Base-by-base conservation (phyloP, 2,329 filamentous ascomycete species). In the Talaromyces amestolkiae region DNA sequence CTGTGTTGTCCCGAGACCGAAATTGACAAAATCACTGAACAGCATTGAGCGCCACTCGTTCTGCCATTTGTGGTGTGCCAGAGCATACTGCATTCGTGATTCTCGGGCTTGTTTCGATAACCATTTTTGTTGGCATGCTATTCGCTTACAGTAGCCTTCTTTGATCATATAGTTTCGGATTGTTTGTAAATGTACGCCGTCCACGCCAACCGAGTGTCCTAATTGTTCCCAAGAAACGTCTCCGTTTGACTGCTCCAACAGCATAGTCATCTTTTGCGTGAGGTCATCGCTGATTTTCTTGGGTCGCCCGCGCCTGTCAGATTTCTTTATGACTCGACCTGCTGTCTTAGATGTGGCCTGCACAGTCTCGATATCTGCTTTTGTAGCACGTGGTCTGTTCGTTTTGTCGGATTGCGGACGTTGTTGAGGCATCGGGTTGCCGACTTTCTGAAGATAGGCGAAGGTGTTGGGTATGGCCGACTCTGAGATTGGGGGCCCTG, bases 81-180 rank as follows among this genome's bases (percentile, higher is more conserved):
- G 39, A 19, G 63, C 58, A 61, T 65, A 65, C 37, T 68, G 63
- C 67, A 68, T 62, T 8, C 67, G 62, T 17, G 54, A 49, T 19
- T 68, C 66, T 19, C 60, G 53, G n/a, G 64, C 56, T 33, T 61
- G 45, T n/a, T 64, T 65, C 31, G 66, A 61, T 15, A 68, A n/a
- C 66, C 66, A 68, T 19, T 65, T 66, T 31, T 68, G 53, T 49
- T 68, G 66, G 33, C 66, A 68, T n/a, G 66, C 37, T 47, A 68
- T 68, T 35, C 66, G 53, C 43, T 68, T 68, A 56, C 66, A 68
- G 39, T 68, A 68, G 3, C 66, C 66, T 37, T 68, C 66, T 27
- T 66, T 68, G 64, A 68, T 62, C 66, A 68, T 68, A 22, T 68
- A 61, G 41, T 68, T 68, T 13, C 66, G 66, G 27, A 68, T 68